Evolutionary conservation across 106 monocot genomes (phyloP), one percentile per base, ranked within the genome.

Genomic region (Xerophyta viscosa): DNA sequence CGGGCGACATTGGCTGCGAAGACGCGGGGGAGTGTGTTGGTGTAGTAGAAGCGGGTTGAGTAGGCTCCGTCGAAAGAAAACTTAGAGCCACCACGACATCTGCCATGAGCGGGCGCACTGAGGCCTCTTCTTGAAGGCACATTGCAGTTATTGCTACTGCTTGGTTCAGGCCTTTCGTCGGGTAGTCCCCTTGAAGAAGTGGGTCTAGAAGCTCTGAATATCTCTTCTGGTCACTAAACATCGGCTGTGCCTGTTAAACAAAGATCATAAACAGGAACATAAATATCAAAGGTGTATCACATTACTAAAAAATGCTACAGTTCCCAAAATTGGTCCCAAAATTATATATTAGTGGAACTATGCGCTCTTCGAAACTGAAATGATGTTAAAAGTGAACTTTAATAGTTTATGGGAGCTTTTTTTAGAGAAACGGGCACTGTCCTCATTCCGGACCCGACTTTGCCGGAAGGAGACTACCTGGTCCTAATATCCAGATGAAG

Each of bases 101-200:
- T 0, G 80, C 71, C 68, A 92, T 79, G 23, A 87, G 27, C 10
- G 92, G 92, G 13, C 92, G 76, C 1, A 92, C 92, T 2, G 53
- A 71, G 5, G 87, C 65, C 51, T 92, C 92, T 51, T 92, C 92
- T 60, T 92, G 87, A 11, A 92, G 76, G 33, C 92, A 92, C 92
- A 92, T 92, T 21, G 87, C 87, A 2, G 82, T 80, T 21, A 92
- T 59, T 0, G 68, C 87, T 9, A 92, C 77, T 28, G 71, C 92
- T 41, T 92, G 92, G 44, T 83, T 92, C 61, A 92, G 43, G 21
- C 27, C 67, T 50, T 73, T 79, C 9, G 51, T 17, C 13, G 87
- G 80, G 33, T 69, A 92, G 12, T 71, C 58, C 2, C 60, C 68
- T 21, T 58, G 20, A 30, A 92, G 72, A 25, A 62, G 65, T 6